A percentile compares a stretch with the other conserved stretches of the same genome.
phyloP scores from a whole-genome alignment of 2,329 filamentous ascomycete genomes.

The Leptosphaerulina australis region DNA sequence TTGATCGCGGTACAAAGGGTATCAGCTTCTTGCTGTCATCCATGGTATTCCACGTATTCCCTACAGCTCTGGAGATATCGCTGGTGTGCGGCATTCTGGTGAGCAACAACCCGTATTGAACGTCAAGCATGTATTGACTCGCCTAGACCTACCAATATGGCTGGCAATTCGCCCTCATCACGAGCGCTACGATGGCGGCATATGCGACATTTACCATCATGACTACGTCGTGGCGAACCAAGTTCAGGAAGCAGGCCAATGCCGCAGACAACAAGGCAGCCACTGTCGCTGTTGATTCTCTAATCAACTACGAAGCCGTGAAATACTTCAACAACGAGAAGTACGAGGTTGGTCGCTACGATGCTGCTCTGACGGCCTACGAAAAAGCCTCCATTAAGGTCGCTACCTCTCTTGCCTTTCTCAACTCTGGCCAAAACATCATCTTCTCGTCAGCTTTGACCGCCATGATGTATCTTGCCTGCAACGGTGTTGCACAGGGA shows the following conservation, averaged over 20 bases:
- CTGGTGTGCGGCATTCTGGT: conserved; percentile 93
- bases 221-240: conserved; percentile 96
- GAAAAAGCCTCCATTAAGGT: conserved; percentile 97
- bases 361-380: conserved; percentile 82
- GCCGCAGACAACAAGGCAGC: conserved; percentile 95
- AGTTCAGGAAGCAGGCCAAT: conserved; percentile 93
- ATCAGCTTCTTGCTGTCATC: conserved; percentile 96
- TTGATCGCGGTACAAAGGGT: conserved; percentile 96
- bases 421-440: conserved; percentile 95
- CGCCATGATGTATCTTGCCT: conserved; percentile 97
- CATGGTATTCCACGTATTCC: conserved; percentile 97
- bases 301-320: conserved; percentile 99
- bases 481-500: conserved; percentile 83
- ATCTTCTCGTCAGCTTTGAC: conserved; percentile 95
- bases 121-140: conserved; percentile 14
- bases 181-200: conserved; percentile 84
- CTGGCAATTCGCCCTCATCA: conserved; percentile 87
- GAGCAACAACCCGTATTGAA: conserved; percentile 23
- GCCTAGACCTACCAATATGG: conserved; percentile 88
- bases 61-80: conserved; percentile 89
- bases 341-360: conserved; percentile 89
- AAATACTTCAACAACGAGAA: conserved; percentile 99
- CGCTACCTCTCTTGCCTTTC: conserved; percentile 86
- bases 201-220: conserved; percentile 97
- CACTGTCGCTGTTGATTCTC: conserved; percentile 91